Evolutionary conservation across 805 yeast species (phyloP), one percentile per base, ranked within the genome.

Genomic region (Nakazawaea populi): DNA sequence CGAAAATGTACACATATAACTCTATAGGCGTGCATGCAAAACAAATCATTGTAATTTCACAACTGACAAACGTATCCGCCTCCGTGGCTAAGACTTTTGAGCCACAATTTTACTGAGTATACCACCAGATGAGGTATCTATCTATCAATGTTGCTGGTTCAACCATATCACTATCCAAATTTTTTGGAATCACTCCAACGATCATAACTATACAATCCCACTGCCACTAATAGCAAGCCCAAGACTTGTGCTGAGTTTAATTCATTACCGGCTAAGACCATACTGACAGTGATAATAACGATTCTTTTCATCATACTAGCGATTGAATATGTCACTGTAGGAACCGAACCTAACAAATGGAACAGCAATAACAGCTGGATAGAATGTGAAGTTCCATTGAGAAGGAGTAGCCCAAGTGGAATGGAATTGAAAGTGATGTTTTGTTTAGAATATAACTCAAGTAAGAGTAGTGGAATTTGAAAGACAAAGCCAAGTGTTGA

Each of bases 241-340:
- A 71, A 34, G 4, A 66, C 46, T 60, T 84, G 88, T 24, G 66
- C 60, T 1, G 67, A 47, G 2, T 79, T 68, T n/a, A 82, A 65
- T 14, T 60, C 57, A 27, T 74, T 76, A 29, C 84, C 84, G 37
- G 74, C 76, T 73, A 76, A 78, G 40, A 85, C 52, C 70, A 91
- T 87, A 58, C 96, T 87, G 1, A 85, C 84, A 1, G 85, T 76
- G 42, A 90, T 89, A 32, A 90, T 80, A 1, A 88, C 86, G n/a
- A 90, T 86, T 60, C 96, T 80, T 68, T 90, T 90, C 80, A 90
- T 78, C 79, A 90, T 77, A 42, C 88, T 82, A 3, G 96, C 96
- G 52, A 90, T 83, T 1, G 95, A 86, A 67, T 89, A 90, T 3
- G 94, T 80, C 10, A 90, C 83, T 0, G 97, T 88, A 2, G 96